Conservation (phyloP, 1,284 basidiomycete species). For the Phellopilus nigrolimitatus region DNA sequence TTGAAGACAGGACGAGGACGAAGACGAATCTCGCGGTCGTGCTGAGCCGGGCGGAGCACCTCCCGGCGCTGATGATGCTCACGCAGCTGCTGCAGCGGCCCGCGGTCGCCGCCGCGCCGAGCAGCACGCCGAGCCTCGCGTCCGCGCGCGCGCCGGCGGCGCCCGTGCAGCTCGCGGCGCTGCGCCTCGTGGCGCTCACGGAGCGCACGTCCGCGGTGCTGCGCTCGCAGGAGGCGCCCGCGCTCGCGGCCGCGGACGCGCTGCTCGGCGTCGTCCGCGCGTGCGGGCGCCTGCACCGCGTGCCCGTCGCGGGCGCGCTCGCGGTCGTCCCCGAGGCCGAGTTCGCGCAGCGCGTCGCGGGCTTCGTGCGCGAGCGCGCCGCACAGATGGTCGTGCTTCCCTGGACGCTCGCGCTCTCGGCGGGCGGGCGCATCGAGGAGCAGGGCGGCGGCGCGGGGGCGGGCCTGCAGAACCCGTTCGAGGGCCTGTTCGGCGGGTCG, state of each 20-base stretch:
- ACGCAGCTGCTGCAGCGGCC: slow-evolving; percentile 51
- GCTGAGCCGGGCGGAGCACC: slow-evolving; percentile 83
- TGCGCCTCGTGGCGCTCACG: slow-evolving; percentile 87
- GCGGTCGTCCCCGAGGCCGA: slow-evolving; percentile 63
- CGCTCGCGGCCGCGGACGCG: slow-evolving; percentile 71
- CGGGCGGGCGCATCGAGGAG: slow-evolving; percentile 22
- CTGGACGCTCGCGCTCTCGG: slow-evolving; percentile 43
- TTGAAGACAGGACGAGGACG: slow-evolving; percentile 42
- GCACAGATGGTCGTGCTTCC: slow-evolving; percentile 81
- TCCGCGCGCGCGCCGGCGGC: slow-evolving; percentile 4
- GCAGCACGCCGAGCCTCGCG: slow-evolving; percentile 6
- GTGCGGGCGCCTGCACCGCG: slow-evolving; percentile 71
- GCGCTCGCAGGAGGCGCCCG: slow-evolving; percentile 69
- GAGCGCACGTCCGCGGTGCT: slow-evolving; percentile 84
- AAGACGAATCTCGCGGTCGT: slow-evolving; percentile 72
- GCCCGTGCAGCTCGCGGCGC: slow-evolving; percentile 55
- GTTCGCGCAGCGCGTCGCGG: slow-evolving; percentile 63
- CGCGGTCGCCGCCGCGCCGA: slow-evolving; percentile 7
- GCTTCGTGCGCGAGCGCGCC: slow-evolving; percentile 52
- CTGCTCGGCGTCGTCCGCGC: slow-evolving; percentile 78
- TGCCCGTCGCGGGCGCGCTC: slow-evolving; percentile 66
- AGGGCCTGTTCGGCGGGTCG: slow-evolving; percentile 16
- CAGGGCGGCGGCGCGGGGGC: too few relatives aligned
- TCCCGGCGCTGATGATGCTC: slow-evolving; percentile 65
- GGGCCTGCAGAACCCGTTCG: slow-evolving; percentile 33